These are phyloP conservation scores for Botrytis hyacinthi DNA, from an alignment of 2,329 filamentous ascomycete species.

Conservation along the genomic window DNA sequence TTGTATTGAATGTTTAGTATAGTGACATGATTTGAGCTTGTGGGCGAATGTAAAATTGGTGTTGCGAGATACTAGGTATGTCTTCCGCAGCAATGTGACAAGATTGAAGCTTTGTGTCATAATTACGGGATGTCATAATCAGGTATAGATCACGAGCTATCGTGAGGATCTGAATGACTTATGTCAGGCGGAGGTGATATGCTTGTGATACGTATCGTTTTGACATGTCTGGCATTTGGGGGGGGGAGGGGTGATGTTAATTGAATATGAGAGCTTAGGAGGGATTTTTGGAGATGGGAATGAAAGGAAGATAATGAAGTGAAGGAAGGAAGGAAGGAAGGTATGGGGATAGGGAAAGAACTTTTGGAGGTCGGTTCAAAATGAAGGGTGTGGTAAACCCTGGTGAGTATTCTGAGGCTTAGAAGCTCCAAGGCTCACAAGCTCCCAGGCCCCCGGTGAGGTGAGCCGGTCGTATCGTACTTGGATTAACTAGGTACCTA, in stretches of 20 bases:
- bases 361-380: background rate
- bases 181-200: background rate
- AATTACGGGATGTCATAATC: background rate
- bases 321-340: too few species aligned
- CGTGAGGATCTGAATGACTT: background rate
- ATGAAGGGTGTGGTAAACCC: background rate
- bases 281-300: background rate
- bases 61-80: background rate
- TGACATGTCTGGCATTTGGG: background rate
- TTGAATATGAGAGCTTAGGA: background rate
- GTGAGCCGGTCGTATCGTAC: background rate
- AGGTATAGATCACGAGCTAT: background rate
- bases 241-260: background rate
- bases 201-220: background rate
- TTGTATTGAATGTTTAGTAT: background rate
- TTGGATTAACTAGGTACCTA: background rate
- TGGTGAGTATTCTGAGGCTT: background rate
- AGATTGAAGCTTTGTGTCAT: background rate
- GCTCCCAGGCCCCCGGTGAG: background rate
- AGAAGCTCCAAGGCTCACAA: background rate
- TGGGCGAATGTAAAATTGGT: background rate
- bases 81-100: background rate
- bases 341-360: background rate
- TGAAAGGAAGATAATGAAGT: background rate
- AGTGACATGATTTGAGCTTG: background rate